Conservation (phyloP, 2,329 filamentous ascomycete genomes). For the Colletotrichum spaethianum region DNA sequence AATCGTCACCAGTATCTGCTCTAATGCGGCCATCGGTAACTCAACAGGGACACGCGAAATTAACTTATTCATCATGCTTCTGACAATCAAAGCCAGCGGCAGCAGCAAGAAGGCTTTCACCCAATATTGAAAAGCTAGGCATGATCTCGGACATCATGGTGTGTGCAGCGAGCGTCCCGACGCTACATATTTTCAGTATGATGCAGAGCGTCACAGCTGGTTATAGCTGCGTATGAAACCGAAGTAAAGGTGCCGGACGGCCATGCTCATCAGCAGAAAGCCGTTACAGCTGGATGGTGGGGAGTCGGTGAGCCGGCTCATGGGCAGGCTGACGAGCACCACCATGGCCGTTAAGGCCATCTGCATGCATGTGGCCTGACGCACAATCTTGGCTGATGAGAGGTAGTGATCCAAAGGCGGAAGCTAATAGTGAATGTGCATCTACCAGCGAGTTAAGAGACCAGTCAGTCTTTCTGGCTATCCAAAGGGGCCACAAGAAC, state of each 20-base stretch:
- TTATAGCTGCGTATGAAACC: slow-evolving; percentile 10
- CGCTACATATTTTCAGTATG: not conserved
- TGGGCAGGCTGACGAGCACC: not conserved
- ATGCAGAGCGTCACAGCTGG: not conserved
- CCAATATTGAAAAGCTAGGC: not conserved
- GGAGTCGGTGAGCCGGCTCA: slow-evolving; percentile 10
- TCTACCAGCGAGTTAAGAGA: too few species aligned
- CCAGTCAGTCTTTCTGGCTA: too few species aligned
- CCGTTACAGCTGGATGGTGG: slow-evolving; percentile 4
- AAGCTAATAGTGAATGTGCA: slow-evolving; percentile 11
- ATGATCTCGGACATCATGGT: slow-evolving; percentile 20
- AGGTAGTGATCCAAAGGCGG: not conserved
- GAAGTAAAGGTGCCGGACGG: slow-evolving; percentile 9
- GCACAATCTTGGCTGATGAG: not conserved
- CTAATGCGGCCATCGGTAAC: too few species aligned
- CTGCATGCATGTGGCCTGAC: slow-evolving; percentile 16
- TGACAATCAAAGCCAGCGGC: not conserved
- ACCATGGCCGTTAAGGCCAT: slow-evolving; percentile 1
- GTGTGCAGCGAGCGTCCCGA: not conserved
- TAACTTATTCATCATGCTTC: too few species aligned
- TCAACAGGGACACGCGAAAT: too few species aligned
- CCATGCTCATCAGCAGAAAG: slow-evolving; percentile 1
- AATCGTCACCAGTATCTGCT: too few species aligned
- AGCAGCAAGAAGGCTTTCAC: slow-evolving; percentile 6
- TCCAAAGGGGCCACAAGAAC: not conserved